Base-by-base conservation (phyloP, 306 rosid genomes). In the Quercus berberidifolia region DNA sequence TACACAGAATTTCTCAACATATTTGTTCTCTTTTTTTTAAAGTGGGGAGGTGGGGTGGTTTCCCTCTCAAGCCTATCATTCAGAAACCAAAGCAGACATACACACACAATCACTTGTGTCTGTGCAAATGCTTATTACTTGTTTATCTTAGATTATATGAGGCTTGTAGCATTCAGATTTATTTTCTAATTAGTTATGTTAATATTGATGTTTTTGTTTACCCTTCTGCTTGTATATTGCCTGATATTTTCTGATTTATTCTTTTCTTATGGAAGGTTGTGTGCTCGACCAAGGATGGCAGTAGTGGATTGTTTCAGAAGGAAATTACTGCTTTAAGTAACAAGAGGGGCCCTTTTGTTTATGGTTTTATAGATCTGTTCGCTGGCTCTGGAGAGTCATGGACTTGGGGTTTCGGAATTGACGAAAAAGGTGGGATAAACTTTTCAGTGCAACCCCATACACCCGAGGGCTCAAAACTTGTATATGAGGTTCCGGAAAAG, bases 341-440 rank as follows among this genome's bases (percentile, higher is more conserved):
- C 78, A 83, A 79, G 82, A 85, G 78, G 75, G 89, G 86, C 70
- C 85, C 87, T 79, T 94, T 91, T 90, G 94, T 92, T 73, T 87
- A 89, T 78, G 97, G 97, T 82, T 89, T 89, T 84, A 82, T 94
- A 71, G 99, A 94, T 86, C 95, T 94, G 82, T 94, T 92, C 87
- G 84, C 95, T 83, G 97, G 94, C 73, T 91, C 87, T 74, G 97
- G 91, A 83, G 94, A 94, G 87, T 91, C 89, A 49, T 92, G 98
- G 98, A 86, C 81, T 82, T 94, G 97, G 97, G 86, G 88, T 72
- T 86, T 91, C 73, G 97, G 87, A 82, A 78, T 94, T 79, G 97
- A 89, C 31, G 93, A 89, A 82, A 82, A 81, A 56, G 35, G 81
- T 71, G 88, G 76, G 74, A 78, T 85, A 74, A 79, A 58, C 69